These are phyloP conservation scores for Euphorbia tirucalli DNA, from an alignment of 345 rosid species.

Conservation along the genomic window DNA sequence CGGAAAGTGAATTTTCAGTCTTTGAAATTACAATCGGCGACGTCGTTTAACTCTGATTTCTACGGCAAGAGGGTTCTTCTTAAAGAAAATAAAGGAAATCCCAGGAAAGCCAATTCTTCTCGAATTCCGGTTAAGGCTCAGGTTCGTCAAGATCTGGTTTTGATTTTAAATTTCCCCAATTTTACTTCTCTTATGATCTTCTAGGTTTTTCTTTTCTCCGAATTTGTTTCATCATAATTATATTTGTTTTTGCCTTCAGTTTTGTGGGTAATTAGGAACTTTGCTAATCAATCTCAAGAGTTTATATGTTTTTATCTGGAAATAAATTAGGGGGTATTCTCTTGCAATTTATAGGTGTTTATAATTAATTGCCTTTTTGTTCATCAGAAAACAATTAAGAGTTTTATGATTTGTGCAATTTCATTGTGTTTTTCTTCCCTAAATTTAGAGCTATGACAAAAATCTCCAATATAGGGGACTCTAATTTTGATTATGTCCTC, in stretches of 20 bases:
- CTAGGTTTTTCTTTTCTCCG: too few species aligned
- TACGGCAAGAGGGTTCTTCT: slow-evolving; percentile 43
- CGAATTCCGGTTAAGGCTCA: slow-evolving; percentile 43
- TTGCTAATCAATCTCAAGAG: background rate
- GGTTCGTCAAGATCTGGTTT: slow-evolving; percentile 49
- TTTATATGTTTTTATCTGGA: background rate
- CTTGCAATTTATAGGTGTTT: too few species aligned
- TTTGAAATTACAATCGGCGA: slow-evolving; percentile 22
- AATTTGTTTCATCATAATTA: slow-evolving; percentile 1
- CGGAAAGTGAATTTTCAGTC: slow-evolving; percentile 35
- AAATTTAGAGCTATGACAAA: background rate
- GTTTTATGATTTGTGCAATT: background rate
- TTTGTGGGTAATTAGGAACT: background rate
- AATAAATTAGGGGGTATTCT: too few species aligned
- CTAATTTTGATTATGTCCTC: background rate
- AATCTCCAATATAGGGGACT: background rate
- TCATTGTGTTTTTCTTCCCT: background rate
- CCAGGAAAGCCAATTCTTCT: slow-evolving; percentile 25
- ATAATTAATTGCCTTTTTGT: too few species aligned
- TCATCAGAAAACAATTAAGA: background rate
- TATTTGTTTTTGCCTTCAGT: background rate
- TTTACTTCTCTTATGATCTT: too few species aligned
- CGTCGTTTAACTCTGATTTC: slow-evolving; percentile 28
- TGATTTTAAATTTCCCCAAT: too few species aligned
- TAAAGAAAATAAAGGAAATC: slow-evolving; percentile 22